These are phyloP conservation scores for Bidens hawaiensis DNA, from an alignment of 140 eudicot species.

Conservation along the genomic window DNA sequence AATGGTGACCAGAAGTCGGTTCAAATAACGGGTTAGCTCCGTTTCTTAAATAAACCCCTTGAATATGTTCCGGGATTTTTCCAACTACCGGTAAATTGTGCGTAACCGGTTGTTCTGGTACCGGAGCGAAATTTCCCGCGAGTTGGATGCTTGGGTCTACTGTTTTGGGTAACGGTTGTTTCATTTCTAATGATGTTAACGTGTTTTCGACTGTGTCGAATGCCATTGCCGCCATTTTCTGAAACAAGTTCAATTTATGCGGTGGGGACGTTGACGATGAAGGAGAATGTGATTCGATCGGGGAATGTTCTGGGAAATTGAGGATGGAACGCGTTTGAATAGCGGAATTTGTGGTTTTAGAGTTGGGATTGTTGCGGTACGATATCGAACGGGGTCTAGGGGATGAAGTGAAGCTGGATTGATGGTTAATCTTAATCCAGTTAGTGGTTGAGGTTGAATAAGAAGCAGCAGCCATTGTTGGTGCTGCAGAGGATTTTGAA, in stretches of 20 bases:
- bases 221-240: slow-evolving; percentile 17
- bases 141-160: slow-evolving; percentile 15
- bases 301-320: background rate
- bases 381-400: slow-evolving; percentile 16
- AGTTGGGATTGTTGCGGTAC: background rate
- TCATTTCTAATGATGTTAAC: background rate
- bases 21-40: slow-evolving; percentile 26
- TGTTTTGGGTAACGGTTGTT: slow-evolving; percentile 17
- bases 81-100: slow-evolving; percentile 15
- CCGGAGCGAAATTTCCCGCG: slow-evolving; percentile 19
- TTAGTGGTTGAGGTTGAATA: background rate
- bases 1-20: slow-evolving; percentile 27
- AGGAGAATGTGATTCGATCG: slow-evolving; percentile 4
- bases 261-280: background rate
- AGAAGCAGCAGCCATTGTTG: slow-evolving; percentile 8
- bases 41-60: slow-evolving; percentile 24
- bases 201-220: slow-evolving; percentile 9
- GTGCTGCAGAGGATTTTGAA: background rate
- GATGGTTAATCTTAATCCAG: background rate
- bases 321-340: slow-evolving; percentile 4
- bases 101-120: slow-evolving; percentile 19
- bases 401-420: background rate
- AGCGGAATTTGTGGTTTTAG: slow-evolving; percentile 1
- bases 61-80: slow-evolving; percentile 13
- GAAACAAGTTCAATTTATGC: slow-evolving; percentile 11